phyloP scores from a whole-genome alignment of 2,329 filamentous ascomycete genomes.

The Aspergillus sp. region DNA sequence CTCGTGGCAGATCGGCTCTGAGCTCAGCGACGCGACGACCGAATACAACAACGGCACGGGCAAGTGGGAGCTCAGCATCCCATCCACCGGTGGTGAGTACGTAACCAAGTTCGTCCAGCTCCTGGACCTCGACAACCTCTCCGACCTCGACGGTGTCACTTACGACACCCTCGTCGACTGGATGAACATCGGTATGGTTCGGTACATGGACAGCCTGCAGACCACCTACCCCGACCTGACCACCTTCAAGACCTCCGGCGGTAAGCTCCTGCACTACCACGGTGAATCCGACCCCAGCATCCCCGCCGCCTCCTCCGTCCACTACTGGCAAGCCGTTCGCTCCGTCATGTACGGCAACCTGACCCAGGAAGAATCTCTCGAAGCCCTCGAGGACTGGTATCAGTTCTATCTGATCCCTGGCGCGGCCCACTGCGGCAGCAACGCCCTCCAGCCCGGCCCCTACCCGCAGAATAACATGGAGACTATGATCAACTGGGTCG shows the following conservation, averaged over 20 bases:
- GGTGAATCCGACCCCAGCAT: slow-evolving; percentile 49
- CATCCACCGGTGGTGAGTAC: slow-evolving; percentile 35
- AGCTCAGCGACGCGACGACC: slow-evolving; percentile 19
- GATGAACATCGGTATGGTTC: slow-evolving; percentile 42
- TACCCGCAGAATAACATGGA: slow-evolving; percentile 43
- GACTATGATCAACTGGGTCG: slow-evolving; percentile 48
- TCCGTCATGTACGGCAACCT: slow-evolving; percentile 42
- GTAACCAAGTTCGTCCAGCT: slow-evolving; percentile 25
- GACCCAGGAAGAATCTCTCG: slow-evolving; percentile 31
- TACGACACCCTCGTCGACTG: slow-evolving; percentile 50
- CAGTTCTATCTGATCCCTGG: slow-evolving; percentile 50
- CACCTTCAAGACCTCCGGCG: slow-evolving; percentile 45
- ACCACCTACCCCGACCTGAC: slow-evolving; percentile 49
- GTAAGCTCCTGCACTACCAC: slow-evolving; percentile 52
- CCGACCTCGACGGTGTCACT: slow-evolving; percentile 42
- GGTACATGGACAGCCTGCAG: slow-evolving; percentile 45
- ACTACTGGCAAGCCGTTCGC: slow-evolving; percentile 49
- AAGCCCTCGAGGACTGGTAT: slow-evolving; percentile 48
- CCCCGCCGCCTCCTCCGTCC: slow-evolving; percentile 47
- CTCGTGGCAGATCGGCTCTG: slow-evolving; percentile 20
- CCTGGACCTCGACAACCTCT: slow-evolving; percentile 32
- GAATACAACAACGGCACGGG: slow-evolving; percentile 19
- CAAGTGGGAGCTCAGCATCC: slow-evolving; percentile 25
- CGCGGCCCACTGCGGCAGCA: slow-evolving; percentile 46
- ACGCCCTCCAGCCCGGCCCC: slow-evolving; percentile 40